These are phyloP conservation scores for Zymoseptoria ardabiliae DNA, from an alignment of 2,329 filamentous ascomycete genomes.

Conservation along the genomic window DNA sequence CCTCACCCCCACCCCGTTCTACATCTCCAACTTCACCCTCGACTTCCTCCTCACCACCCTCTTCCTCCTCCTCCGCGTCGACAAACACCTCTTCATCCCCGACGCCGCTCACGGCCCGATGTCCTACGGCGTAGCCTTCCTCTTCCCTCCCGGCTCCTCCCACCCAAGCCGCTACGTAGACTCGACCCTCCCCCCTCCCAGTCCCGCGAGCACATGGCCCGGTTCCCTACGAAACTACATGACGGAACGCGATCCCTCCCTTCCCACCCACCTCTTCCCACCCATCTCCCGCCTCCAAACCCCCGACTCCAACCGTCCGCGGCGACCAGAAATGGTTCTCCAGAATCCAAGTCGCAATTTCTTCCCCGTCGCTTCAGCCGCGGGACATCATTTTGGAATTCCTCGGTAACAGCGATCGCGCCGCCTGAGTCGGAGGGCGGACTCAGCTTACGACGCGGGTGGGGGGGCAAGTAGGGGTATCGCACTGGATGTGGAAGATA, in stretches of 20 bases:
- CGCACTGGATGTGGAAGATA: not conserved
- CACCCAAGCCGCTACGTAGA: not conserved
- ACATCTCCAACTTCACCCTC: constrained; percentile 68
- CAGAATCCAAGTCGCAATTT: not conserved
- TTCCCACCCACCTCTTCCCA: not conserved
- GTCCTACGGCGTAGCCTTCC: constrained; percentile 17
- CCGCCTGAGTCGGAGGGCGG: not conserved
- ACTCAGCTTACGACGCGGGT: not conserved
- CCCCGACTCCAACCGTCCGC: not conserved
- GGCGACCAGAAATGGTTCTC: not conserved
- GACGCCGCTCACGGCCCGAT: constrained; percentile 55
- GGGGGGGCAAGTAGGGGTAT: not conserved
- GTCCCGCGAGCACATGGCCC: not conserved
- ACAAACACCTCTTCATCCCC: constrained; percentile 67
- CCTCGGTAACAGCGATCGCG: not conserved
- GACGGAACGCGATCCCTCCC: not conserved
- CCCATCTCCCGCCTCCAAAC: not conserved
- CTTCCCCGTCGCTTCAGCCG: not conserved
- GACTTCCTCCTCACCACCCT: constrained; percentile 64
- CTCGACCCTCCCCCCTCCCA: not conserved
- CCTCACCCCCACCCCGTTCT: constrained; percentile 65
- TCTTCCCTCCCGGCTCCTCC: constrained; percentile 3
- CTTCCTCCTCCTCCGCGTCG: constrained; percentile 62
- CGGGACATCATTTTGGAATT: not conserved
- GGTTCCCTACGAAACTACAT: not conserved